Base-by-base conservation (phyloP, 2,329 filamentous ascomycete genomes). In the Aureobasidium sp. region DNA sequence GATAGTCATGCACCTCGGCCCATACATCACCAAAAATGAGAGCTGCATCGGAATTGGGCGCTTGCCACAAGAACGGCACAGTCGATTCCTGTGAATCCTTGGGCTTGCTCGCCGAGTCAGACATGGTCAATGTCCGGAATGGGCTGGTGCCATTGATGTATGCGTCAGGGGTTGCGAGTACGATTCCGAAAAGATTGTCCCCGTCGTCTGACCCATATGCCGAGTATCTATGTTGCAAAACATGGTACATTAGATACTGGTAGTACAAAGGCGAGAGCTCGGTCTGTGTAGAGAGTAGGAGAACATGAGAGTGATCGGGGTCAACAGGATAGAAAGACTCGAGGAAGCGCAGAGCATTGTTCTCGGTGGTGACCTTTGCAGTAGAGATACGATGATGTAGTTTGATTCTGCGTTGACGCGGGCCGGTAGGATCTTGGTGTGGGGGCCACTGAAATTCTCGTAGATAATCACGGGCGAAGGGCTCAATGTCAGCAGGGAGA, bases 21-120 rank as follows among this genome's bases (percentile, higher is more conserved):
- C 93, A 98, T 63, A 85, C 90, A 42, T 89, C 81, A 38, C 90
- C 90, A 53, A 93, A 83, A 65, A 91, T 85, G 8, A 98, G 75
- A 10, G 84, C 80, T 1, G 91, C 90, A 58, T 93, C 86, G 63
- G 85, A 88, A 59, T 83, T 86, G 4, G 91, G 90, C 2, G 84
- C 81, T 68, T 95, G 86, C 84, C 90, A 95, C 7, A 95, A 73
- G 62, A 95, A 94, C 0, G 86, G 76, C 0, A 79, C 77, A 4
- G 70, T 45, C 4, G 67, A 62, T 24, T 68, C 61, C 27, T 51
- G 38, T 17, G 59, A 57, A 4, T 58, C 25, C 40, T 40, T 50
- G 30, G 14, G 2, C 6, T 67, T 65, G 22, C 65, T 63, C 7
- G 65, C 58, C 52, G 60, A 42, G 38, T 59, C 52, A 55, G 48